A percentile compares a stretch with the other conserved stretches of the same genome.
phyloP scores from a whole-genome alignment of 1,284 basidiomycete genomes.

The Chalciporus sp. region DNA sequence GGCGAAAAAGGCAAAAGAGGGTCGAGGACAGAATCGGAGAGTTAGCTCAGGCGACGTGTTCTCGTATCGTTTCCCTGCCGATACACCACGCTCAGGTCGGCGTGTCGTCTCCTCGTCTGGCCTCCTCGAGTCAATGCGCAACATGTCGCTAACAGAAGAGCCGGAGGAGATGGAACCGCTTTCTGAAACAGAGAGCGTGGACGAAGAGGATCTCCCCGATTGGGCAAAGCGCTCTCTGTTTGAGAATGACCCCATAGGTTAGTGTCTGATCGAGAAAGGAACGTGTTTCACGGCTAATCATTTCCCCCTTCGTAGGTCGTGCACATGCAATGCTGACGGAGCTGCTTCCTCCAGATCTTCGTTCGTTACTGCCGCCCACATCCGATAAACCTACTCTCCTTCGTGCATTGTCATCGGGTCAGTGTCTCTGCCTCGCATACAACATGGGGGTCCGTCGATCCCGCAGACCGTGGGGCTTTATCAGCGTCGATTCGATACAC shows the following conservation, averaged over 20 bases:
- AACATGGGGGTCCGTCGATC: slow-evolving; percentile 80
- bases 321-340: slow-evolving; percentile 54
- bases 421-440: slow-evolving; percentile 79
- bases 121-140: slow-evolving; percentile 51
- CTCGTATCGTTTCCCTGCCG: slow-evolving; percentile 26
- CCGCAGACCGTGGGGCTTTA: slow-evolving; percentile 86
- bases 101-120: slow-evolving; percentile 54
- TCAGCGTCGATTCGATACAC: slow-evolving; percentile 76
- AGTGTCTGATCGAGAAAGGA: slow-evolving; percentile 22
- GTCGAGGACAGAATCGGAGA: slow-evolving; percentile 46
- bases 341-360: slow-evolving; percentile 49
- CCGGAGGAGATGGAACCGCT: slow-evolving; percentile 54
- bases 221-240: slow-evolving; percentile 72
- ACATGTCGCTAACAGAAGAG: slow-evolving; percentile 57
- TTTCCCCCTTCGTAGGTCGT: slow-evolving; percentile 47
- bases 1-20: slow-evolving; percentile 41
- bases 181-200: slow-evolving; percentile 51
- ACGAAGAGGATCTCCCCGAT: slow-evolving; percentile 55
- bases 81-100: slow-evolving; percentile 31
- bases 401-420: slow-evolving; percentile 70
- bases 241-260: slow-evolving; percentile 58
- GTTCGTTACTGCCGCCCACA: slow-evolving; percentile 45
- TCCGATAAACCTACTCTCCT: slow-evolving; percentile 49
- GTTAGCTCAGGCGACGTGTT: slow-evolving; percentile 54
- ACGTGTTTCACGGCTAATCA: not conserved